A percentile compares a stretch with the other conserved stretches of the same genome.
Conservation (phyloP, 805 yeast genomes). For the Clavispora santaluciae region DNA sequence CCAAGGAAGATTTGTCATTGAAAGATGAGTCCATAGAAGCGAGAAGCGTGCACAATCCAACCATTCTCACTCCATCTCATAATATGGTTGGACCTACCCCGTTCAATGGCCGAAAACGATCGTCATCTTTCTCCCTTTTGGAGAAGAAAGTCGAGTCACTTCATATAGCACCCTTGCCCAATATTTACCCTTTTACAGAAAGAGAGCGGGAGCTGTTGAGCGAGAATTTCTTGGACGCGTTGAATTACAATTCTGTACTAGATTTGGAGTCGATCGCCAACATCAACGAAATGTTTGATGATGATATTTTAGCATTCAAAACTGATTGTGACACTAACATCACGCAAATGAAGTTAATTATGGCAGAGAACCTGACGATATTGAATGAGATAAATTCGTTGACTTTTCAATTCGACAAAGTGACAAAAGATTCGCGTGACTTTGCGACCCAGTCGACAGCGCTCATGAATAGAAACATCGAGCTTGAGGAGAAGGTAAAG, state of each 20-base stretch:
- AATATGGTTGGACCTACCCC: not conserved
- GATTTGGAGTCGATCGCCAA: constrained; percentile 36
- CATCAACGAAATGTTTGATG: constrained; percentile 35
- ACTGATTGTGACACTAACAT: constrained; percentile 21
- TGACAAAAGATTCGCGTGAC: constrained; percentile 56
- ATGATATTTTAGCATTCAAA: constrained; percentile 30
- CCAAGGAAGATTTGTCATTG: constrained; percentile 22
- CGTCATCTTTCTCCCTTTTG: not conserved
- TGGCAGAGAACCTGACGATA: constrained; percentile 42
- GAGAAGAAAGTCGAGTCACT: not conserved
- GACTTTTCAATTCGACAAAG: constrained; percentile 49
- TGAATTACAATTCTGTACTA: constrained; percentile 39
- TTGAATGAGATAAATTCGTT: constrained; percentile 44
- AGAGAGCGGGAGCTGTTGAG: constrained; percentile 32
- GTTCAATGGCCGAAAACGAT: not conserved
- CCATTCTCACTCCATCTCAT: constrained; percentile 3
- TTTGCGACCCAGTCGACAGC: constrained; percentile 55
- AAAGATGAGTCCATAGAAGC: constrained; percentile 15
- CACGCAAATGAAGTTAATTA: constrained; percentile 27
- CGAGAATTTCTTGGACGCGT: constrained; percentile 31
- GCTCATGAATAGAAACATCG: constrained; percentile 43
- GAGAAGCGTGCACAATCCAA: constrained; percentile 12
- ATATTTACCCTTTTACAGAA: constrained; percentile 32
- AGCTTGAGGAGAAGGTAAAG: constrained; percentile 36
- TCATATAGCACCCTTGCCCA: not conserved